phyloP scores from a whole-genome alignment of 2,329 filamentous ascomycete genomes.

The Pseudogymnoascus sp. region DNA sequence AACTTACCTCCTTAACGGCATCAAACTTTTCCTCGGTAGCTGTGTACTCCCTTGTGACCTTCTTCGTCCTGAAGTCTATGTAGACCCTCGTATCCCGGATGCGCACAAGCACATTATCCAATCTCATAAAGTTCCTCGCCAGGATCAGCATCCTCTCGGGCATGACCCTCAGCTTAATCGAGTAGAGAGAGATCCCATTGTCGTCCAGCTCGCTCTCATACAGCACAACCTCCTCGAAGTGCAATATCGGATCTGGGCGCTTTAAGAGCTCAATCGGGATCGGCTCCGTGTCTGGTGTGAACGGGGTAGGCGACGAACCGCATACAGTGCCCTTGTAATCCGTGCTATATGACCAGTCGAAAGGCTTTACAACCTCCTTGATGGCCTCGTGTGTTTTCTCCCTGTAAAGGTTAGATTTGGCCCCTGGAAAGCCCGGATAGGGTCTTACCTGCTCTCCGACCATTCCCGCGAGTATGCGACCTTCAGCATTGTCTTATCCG shows the following conservation, averaged over 20 bases:
- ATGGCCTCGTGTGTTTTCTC: constrained; percentile 77
- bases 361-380: constrained; percentile 88
- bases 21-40: constrained; percentile 79
- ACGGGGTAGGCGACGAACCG: constrained; percentile 22
- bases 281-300: constrained; percentile 27
- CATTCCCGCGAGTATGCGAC: constrained; percentile 90
- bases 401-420: constrained; percentile 40
- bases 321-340: constrained; percentile 68
- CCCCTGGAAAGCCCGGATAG: neutral
- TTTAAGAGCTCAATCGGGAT: constrained; percentile 85
- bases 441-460: constrained; percentile 44
- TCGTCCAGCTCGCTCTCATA: constrained; percentile 98
- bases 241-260: constrained; percentile 85
- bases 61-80: constrained; percentile 72
- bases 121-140: constrained; percentile 79
- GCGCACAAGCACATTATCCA: constrained; percentile 83
- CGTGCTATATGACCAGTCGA: constrained; percentile 97
- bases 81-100: constrained; percentile 88
- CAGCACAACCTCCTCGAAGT: constrained; percentile 92
- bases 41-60: constrained; percentile 83
- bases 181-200: constrained; percentile 87
- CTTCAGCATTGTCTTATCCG: constrained; percentile 80
- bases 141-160: constrained; percentile 79
- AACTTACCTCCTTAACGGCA: constrained; percentile 61
- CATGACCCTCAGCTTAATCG: constrained; percentile 90